Evolutionary conservation across 345 rosid species (phyloP).

Genomic region (Citrus australasica): DNA sequence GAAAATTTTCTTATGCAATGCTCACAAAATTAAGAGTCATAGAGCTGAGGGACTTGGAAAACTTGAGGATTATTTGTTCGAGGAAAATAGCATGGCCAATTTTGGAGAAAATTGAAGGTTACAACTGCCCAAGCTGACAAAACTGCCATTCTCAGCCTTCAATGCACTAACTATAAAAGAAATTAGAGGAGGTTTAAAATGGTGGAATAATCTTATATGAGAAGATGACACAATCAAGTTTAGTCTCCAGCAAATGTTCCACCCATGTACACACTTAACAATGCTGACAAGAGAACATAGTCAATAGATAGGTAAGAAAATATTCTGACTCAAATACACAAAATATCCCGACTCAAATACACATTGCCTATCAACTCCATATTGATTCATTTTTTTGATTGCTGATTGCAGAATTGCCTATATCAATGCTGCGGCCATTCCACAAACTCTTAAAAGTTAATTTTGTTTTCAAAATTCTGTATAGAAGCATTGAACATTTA

Average conservation of each 20-base stretch:
- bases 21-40: conserved; percentile 22
- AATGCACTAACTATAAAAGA: conserved; percentile 13
- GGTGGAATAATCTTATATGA: conserved; percentile 21
- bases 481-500: background rate
- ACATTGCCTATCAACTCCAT: no score
- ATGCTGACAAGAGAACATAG: conserved; percentile 5
- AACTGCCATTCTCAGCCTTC: conserved; percentile 24
- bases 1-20: background rate
- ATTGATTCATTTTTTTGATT: no score
- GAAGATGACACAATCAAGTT: conserved; percentile 8
- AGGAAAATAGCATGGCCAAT: conserved; percentile 18
- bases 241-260: conserved; percentile 21
- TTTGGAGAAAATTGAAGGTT: conserved; percentile 25
- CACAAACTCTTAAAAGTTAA: background rate
- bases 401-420: no score
- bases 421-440: no score
- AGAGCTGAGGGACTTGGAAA: conserved; percentile 24
- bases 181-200: conserved; percentile 21
- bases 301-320: conserved; percentile 5
- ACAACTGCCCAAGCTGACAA: conserved; percentile 21
- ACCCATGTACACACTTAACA: background rate
- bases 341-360: background rate
- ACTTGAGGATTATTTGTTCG: conserved; percentile 18
- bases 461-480: background rate
- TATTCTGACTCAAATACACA: no score